Evolutionary conservation across 1,284 basidiomycete genomes (phyloP), one percentile per base, ranked within the genome.

Genomic region (Salmacisia buchloeana): DNA sequence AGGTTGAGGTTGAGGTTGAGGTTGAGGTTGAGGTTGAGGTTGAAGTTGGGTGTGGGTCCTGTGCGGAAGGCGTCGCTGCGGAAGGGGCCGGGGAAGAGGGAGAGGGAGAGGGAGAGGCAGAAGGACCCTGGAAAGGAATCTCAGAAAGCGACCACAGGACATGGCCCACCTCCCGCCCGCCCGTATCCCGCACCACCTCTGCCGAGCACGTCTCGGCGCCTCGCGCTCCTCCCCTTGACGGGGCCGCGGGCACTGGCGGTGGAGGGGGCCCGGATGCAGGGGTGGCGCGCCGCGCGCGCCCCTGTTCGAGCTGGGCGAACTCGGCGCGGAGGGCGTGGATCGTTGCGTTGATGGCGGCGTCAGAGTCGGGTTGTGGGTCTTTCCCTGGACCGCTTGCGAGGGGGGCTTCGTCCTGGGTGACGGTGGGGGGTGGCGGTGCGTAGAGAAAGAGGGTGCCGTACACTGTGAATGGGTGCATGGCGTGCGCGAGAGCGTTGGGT

Each of bases 371-470:
- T 21, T n/a, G 18, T 5, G 39, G 23, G 15, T 43, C 23, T 43
- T 21, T 21, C 39, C 5, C 4, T n/a, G n/a, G n/a, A n/a, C n/a
- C n/a, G n/a, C n/a, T n/a, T n/a, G n/a, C n/a, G n/a, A n/a, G n/a
- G n/a, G n/a, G n/a, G n/a, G n/a, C n/a, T n/a, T n/a, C n/a, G n/a
- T n/a, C n/a, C n/a, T n/a, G n/a, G n/a, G n/a, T n/a, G 15, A 5
- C 39, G 39, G 15, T 5, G 15, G 18, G 5, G 5, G 39, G 15
- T 18, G 5, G 39, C 4, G 88, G 86, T 1, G 91, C 92, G 67
- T 84, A 85, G 49, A 94, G 83, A 65, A 93, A 82, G 3, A 92
- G 81, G 60, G 86, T 91, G 18, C 90, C 92, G 75, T 92, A 94
- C 80, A 91, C 92, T 1, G 86, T 85, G 75, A 92, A 94, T 1